These are phyloP conservation scores for Paragyromitra xinjiangensis DNA, from an alignment of 495 filamentous ascomycete genomes.

Conservation along the genomic window DNA sequence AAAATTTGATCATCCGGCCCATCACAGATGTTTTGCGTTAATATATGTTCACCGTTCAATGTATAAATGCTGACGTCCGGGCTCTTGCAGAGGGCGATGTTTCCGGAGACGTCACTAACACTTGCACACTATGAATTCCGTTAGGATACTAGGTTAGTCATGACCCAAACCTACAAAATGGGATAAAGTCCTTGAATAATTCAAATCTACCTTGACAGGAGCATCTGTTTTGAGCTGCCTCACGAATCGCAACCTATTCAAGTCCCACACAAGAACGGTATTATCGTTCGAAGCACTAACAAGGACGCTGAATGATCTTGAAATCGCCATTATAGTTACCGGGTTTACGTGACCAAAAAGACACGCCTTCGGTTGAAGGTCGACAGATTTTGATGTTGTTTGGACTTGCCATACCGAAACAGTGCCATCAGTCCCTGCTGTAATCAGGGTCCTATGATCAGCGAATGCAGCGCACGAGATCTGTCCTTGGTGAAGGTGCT, in stretches of 20 bases:
- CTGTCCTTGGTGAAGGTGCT: conserved; percentile 90
- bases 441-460: conserved; percentile 88
- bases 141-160: conserved; percentile 42
- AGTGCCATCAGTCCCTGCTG: conserved; percentile 88
- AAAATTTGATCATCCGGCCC: conserved; percentile 76
- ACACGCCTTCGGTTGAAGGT: conserved; percentile 78
- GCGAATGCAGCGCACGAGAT: conserved; percentile 82
- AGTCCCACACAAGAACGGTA: conserved; percentile 87
- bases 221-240: conserved; percentile 71
- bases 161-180: background rate
- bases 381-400: conserved; percentile 71
- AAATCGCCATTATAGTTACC: conserved; percentile 81
- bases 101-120: conserved; percentile 89
- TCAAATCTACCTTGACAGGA: conserved; percentile 63
- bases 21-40: conserved; percentile 80
- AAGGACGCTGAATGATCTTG: conserved; percentile 84
- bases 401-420: conserved; percentile 81
- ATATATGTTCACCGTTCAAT: conserved; percentile 81
- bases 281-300: conserved; percentile 83
- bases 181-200: background rate
- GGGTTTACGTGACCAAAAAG: conserved; percentile 89
- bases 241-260: conserved; percentile 87
- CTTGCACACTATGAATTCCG: conserved; percentile 67
- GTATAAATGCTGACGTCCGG: conserved; percentile 80
- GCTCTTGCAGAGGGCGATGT: conserved; percentile 83